Conservation (phyloP, 192 early-diverging fungal species). For the Gonapodya sp. region DNA sequence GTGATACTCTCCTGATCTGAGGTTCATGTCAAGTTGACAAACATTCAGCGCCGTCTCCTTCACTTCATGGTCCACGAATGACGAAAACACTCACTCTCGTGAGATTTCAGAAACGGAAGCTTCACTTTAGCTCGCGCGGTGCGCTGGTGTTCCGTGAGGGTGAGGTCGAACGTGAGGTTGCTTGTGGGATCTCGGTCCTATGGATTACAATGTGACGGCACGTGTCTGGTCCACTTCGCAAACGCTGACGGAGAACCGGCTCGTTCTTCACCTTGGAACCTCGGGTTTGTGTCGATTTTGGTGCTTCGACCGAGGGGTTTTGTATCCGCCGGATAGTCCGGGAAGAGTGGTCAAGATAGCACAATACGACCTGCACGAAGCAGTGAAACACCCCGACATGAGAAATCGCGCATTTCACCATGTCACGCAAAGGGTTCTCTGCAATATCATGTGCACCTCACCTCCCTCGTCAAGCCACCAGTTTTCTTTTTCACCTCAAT, state of each 20-base stretch:
- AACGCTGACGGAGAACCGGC: neutral
- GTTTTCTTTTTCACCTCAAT: neutral
- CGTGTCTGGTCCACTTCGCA: too few species aligned
- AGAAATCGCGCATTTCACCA: neutral
- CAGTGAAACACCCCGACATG: neutral
- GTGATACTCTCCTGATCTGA: neutral
- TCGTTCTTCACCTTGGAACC: neutral
- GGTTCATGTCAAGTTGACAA: neutral
- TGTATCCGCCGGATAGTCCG: neutral
- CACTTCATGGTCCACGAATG: neutral
- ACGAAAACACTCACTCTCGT: neutral
- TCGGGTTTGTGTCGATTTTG: neutral
- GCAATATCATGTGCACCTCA: neutral
- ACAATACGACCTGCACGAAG: too few species aligned
- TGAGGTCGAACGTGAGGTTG: constrained; percentile 1
- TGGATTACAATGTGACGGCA: neutral
- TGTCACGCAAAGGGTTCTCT: neutral
- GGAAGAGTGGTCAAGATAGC: neutral
- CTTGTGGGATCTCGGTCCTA: neutral
- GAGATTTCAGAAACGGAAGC: neutral
- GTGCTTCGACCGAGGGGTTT: neutral
- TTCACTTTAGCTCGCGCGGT: neutral
- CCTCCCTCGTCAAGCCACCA: neutral
- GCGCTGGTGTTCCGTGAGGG: constrained; percentile 7
- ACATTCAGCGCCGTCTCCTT: too few species aligned